These are phyloP conservation scores for Tolypocladium nubicola DNA, from an alignment of 2,329 filamentous ascomycete genomes.

Conservation along the genomic window DNA sequence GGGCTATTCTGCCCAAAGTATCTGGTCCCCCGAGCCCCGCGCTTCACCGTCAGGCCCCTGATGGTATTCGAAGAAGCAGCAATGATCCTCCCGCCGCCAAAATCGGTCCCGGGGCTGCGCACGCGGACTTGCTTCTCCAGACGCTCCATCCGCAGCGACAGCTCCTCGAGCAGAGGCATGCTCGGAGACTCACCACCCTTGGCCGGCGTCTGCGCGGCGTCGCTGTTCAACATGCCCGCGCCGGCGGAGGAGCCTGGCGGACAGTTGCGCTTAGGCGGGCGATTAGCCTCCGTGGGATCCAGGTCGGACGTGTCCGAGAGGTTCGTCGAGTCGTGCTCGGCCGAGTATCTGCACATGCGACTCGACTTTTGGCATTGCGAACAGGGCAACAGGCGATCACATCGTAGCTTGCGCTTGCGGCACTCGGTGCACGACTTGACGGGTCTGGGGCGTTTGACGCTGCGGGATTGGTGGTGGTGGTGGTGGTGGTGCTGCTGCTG, in stretches of 20 bases:
- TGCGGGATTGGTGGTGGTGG: slow-evolving; percentile 23
- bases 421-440: slow-evolving; percentile 48
- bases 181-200: slow-evolving; percentile 22
- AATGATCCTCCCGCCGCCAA: slow-evolving; percentile 18
- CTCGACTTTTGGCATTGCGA: slow-evolving; percentile 48
- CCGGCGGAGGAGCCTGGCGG: slow-evolving; percentile 13
- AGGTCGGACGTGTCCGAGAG: slow-evolving; percentile 39
- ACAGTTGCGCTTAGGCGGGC: slow-evolving; percentile 29
- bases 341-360: slow-evolving; percentile 40
- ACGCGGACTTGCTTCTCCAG: slow-evolving; percentile 39
- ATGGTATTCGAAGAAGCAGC: slow-evolving; percentile 33
- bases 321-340: slow-evolving; percentile 35
- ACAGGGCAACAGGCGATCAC: slow-evolving; percentile 45
- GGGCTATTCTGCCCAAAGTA: slow-evolving; percentile 44
- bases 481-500: slow-evolving; percentile 7
- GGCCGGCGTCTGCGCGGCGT: slow-evolving; percentile 11
- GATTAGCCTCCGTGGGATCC: slow-evolving; percentile 19
- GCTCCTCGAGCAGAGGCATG: slow-evolving; percentile 32
- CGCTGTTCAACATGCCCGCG: slow-evolving; percentile 12
- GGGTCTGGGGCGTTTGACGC: slow-evolving; percentile 42
- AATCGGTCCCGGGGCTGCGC: slow-evolving; percentile 28
- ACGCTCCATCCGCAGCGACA: slow-evolving; percentile 38
- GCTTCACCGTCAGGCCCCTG: slow-evolving; percentile 38
- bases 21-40: slow-evolving; percentile 33
- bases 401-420: slow-evolving; percentile 45